These are phyloP conservation scores for Aureobasidium namibiae DNA, from an alignment of 2,329 filamentous ascomycete species.

Conservation along the genomic window DNA sequence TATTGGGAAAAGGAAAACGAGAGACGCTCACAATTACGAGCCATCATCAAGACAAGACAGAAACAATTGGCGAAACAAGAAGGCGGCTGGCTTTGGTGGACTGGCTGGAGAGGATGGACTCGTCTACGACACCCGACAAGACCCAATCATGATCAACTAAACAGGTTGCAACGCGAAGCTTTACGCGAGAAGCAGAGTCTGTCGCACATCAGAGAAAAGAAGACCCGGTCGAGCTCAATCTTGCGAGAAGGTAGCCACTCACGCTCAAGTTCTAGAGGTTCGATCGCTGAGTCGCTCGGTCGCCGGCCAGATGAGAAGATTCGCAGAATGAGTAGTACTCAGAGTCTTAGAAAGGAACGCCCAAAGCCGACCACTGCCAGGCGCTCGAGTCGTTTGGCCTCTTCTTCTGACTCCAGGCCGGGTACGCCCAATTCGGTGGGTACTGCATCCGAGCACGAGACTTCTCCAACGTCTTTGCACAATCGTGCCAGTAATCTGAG, in stretches of 20 bases:
- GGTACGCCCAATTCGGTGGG: not conserved
- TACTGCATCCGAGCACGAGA: not conserved
- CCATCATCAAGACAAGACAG: constrained; percentile 61
- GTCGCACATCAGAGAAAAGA: constrained; percentile 28
- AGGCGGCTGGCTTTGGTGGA: constrained; percentile 79
- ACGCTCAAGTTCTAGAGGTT: constrained; percentile 25
- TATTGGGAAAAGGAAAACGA: constrained; percentile 98
- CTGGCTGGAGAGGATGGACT: constrained; percentile 57
- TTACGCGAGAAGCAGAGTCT: constrained; percentile 13
- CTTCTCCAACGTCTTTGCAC: not conserved
- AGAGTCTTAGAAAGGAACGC: constrained; percentile 5
- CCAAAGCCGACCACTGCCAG: constrained; percentile 4
- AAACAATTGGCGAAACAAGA: constrained; percentile 60
- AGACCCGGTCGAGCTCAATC: constrained; percentile 1
- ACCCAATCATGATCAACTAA: constrained; percentile 1
- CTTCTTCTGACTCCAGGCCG: constrained; percentile 7
- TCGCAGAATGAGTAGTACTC: constrained; percentile 7
- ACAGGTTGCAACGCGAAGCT: constrained; percentile 4
- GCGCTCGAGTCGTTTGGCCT: constrained; percentile 8
- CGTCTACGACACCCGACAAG: constrained; percentile 19
- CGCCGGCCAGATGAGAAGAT: not conserved
- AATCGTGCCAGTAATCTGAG: constrained; percentile 16
- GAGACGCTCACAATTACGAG: constrained; percentile 63
- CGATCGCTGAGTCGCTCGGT: constrained; percentile 24
- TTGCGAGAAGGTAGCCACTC: constrained; percentile 17